phyloP scores from a whole-genome alignment of 1,284 basidiomycete species.

The Crepidotus sp. region DNA sequence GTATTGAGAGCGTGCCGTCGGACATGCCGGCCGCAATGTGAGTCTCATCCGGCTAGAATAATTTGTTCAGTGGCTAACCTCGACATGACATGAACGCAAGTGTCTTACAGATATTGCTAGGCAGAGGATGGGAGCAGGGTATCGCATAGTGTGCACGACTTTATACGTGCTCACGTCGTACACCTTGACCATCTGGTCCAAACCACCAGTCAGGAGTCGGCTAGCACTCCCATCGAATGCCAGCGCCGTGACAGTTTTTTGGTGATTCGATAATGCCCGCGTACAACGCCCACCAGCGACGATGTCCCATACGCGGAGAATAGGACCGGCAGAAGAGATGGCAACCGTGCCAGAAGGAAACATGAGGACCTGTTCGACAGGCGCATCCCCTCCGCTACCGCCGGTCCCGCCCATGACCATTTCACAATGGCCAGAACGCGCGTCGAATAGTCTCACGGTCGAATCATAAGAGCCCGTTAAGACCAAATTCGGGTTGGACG shows the following conservation, averaged over 20 bases:
- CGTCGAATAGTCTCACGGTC: slow-evolving; percentile 85
- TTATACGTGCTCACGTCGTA: slow-evolving; percentile 93
- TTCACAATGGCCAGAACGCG: slow-evolving; percentile 71
- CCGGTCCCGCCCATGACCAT: slow-evolving; percentile 65
- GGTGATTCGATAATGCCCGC: slow-evolving; percentile 90
- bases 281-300: slow-evolving; percentile 86
- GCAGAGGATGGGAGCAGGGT: slow-evolving; percentile 87
- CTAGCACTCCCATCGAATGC: slow-evolving; percentile 71
- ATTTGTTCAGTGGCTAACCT: slow-evolving; percentile 7
- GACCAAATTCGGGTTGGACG: slow-evolving; percentile 76
- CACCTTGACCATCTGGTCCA: slow-evolving; percentile 98
- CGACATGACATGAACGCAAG: slow-evolving; percentile 10
- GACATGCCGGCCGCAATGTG: slow-evolving; percentile 96
- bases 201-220: slow-evolving; percentile 80
- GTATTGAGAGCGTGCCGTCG: slow-evolving; percentile 89
- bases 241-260: slow-evolving; percentile 92
- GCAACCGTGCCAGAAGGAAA: slow-evolving; percentile 87
- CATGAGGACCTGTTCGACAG: slow-evolving; percentile 92
- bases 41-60: slow-evolving; percentile 80
- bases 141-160: slow-evolving; percentile 98
- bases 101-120: slow-evolving; percentile 78
- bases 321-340: slow-evolving; percentile 84
- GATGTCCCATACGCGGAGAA: slow-evolving; percentile 93
- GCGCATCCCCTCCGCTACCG: slow-evolving; percentile 38
- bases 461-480: slow-evolving; percentile 94